Base-by-base conservation (phyloP, 257 asterid genomes). In the Eucommia ulmoides region DNA sequence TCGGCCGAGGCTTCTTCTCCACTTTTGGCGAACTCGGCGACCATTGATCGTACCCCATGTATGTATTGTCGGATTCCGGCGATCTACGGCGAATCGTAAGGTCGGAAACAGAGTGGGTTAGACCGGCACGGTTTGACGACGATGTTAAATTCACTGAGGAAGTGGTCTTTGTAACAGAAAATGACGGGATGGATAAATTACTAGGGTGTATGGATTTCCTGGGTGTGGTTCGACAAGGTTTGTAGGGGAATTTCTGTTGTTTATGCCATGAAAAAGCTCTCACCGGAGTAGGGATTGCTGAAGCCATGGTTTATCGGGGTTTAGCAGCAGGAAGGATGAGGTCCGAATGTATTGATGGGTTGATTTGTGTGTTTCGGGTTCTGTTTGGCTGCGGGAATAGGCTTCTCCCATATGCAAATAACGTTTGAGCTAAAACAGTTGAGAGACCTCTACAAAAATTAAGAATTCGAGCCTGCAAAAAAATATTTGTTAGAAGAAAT, bases 201-300 rank as follows among this genome's bases (percentile, higher is more conserved):
- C n/a, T n/a, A n/a, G 45, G 5, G 11, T 38, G 3, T 38, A 18
- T 3, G 45, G 45, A 4, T 38, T 38, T 38, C 16, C n/a, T 38
- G 45, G 45, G 45, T 2, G 7, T 4, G n/a, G 45, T 38, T 12
- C 45, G 45, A 18, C n/a, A 18, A 15, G 45, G 45, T 2, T 5
- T 38, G 45, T 38, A 38, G 16, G 45, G 45, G n/a, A 38, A 18
- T 38, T 18, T 38, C 45, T 38, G 45, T 14, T 38, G 45, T 38
- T 12, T 38, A 18, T 38, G 17, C 45, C 7, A 15, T 4, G 45
- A 38, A 38, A 18, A 38, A 38, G 45, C 45, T 38, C 45, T 38
- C 45, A 38, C 45, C n/a, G 45, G 16, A 3, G n/a, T 2, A 38
- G 16, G 2, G 9, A 38, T 3, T 2, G 45, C 9, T 26, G 12